Conservation (phyloP, 1,139 yeast genomes). For the Saccharomyces hybrid region DNA sequence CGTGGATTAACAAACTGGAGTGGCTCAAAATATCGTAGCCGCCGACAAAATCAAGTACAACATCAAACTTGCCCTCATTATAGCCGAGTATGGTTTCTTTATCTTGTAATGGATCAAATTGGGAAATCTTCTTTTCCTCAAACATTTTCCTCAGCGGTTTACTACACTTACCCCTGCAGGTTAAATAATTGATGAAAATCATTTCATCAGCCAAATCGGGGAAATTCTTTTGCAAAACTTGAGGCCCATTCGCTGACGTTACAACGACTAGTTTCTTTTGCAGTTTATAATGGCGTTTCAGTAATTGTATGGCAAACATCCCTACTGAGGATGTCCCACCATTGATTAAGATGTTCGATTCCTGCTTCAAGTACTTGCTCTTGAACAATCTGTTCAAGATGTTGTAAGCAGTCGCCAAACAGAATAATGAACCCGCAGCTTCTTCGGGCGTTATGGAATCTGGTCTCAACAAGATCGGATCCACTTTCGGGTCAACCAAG, state of each 20-base stretch:
- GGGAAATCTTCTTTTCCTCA: slow-evolving; percentile 21
- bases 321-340: slow-evolving; percentile 80
- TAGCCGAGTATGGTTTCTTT: slow-evolving; percentile 24
- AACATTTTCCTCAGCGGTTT: slow-evolving; percentile 27
- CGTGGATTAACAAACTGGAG: slow-evolving; percentile 30
- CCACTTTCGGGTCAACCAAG: slow-evolving; percentile 36
- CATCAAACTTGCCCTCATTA: slow-evolving; percentile 35
- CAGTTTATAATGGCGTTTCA: slow-evolving; percentile 42
- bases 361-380: slow-evolving; percentile 24
- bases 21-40: slow-evolving; percentile 35
- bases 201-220: slow-evolving; percentile 27
- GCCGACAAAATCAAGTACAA: slow-evolving; percentile 46
- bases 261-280: slow-evolving; percentile 40
- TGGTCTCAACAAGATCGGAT: slow-evolving; percentile 43
- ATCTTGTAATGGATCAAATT: slow-evolving; percentile 26
- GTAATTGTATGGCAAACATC: slow-evolving; percentile 48
- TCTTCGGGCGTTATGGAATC: slow-evolving; percentile 40
- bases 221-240: slow-evolving; percentile 23
- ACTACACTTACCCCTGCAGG: slow-evolving; percentile 25
- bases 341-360: slow-evolving; percentile 44
- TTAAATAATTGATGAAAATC: slow-evolving; percentile 27
- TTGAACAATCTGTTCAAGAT: slow-evolving; percentile 34
- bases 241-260: slow-evolving; percentile 33
- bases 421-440: slow-evolving; percentile 53
- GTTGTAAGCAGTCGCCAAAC: slow-evolving; percentile 49